Evolutionary conservation across 768 basidiomycete genomes (phyloP).

Genomic region (Mycena galericulata): DNA sequence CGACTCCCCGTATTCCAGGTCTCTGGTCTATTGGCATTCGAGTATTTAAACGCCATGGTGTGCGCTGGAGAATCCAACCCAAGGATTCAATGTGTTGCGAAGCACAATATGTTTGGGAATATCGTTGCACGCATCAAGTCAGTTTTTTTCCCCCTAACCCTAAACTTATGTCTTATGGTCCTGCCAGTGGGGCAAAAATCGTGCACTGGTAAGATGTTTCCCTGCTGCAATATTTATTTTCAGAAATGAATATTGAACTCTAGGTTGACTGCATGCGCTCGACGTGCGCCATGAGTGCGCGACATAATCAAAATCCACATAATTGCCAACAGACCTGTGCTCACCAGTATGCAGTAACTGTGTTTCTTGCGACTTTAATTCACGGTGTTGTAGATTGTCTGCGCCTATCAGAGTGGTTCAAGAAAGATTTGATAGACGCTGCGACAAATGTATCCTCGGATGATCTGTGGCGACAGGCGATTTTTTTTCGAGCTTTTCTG

Average conservation of each 20-base stretch:
- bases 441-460: constrained; percentile 31
- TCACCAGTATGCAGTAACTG: constrained; percentile 46
- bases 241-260: background rate
- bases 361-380: background rate
- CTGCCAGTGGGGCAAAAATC: constrained; percentile 31
- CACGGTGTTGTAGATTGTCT: constrained; percentile 10
- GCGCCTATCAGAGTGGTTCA: constrained; percentile 26
- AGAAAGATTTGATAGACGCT: constrained; percentile 22
- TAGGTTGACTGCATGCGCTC: constrained; percentile 63
- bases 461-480: too few relatives aligned
- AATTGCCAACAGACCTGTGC: constrained; percentile 51
- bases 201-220: constrained; percentile 41
- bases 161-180: background rate
- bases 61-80: background rate
- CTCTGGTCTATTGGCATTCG: background rate
- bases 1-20: background rate
- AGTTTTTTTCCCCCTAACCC: too few relatives aligned
- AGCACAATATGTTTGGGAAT: constrained; percentile 25
- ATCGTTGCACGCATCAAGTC: too few relatives aligned
- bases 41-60: constrained; percentile 23
- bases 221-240: background rate
- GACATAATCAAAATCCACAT: constrained; percentile 48
- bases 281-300: constrained; percentile 54
- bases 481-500: too few relatives aligned
- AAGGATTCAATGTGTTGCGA: constrained; percentile 23